These are phyloP conservation scores for Hysterium pulicare DNA, from an alignment of 2,329 filamentous ascomycete genomes.

Conservation along the genomic window DNA sequence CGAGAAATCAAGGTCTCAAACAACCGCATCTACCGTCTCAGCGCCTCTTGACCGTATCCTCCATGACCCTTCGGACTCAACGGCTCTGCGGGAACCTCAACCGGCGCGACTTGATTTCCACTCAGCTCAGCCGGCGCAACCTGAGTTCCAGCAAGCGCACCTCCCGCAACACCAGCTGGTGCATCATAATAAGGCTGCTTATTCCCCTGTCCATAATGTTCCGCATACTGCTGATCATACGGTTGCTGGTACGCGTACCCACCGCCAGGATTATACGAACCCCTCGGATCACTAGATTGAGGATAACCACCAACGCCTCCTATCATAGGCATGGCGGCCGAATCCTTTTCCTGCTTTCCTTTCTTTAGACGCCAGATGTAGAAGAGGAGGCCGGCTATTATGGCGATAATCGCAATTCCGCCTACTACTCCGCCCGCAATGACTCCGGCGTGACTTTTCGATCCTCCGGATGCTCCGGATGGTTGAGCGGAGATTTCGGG, in stretches of 20 bases:
- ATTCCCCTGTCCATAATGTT: background rate
- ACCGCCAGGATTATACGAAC: background rate
- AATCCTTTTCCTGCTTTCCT: slow-evolving; percentile 1
- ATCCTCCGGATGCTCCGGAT: background rate
- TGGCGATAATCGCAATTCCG: background rate
- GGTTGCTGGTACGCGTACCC: background rate
- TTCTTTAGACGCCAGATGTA: slow-evolving; percentile 7
- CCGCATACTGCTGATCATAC: background rate
- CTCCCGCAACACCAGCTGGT: too few relatives aligned
- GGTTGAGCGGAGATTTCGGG: background rate
- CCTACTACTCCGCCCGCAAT: slow-evolving; percentile 6
- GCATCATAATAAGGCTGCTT: background rate
- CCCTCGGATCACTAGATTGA: background rate
- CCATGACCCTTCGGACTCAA: background rate
- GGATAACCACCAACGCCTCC: background rate
- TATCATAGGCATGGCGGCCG: slow-evolving; percentile 5
- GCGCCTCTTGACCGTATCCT: too few relatives aligned
- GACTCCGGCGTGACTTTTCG: slow-evolving; percentile 6
- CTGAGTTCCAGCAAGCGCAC: too few relatives aligned
- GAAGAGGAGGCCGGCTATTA: slow-evolving; percentile 6
- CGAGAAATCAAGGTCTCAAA: too few relatives aligned
- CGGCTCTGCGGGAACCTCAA: slow-evolving; percentile 1
- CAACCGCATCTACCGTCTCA: too few relatives aligned
- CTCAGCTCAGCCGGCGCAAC: background rate
- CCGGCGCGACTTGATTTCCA: background rate